A percentile compares a stretch with the other conserved stretches of the same genome.
Evolutionary conservation across 257 asterid species (phyloP).

Genomic region (Pogostemon cablin): DNA sequence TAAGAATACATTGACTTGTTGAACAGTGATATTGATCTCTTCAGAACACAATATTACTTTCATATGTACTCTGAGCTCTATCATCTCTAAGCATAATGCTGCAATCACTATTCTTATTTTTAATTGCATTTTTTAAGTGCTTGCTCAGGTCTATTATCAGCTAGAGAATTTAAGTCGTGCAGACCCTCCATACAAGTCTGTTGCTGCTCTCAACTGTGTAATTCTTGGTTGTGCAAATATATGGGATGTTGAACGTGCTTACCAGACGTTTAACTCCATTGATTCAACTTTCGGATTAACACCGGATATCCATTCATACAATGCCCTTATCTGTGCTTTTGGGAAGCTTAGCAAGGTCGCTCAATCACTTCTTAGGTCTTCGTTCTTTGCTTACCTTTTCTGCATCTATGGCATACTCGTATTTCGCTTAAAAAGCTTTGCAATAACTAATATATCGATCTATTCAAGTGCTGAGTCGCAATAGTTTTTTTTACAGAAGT

Average conservation of each 20-base stretch:
- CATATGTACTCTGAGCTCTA: neutral
- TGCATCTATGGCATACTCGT: constrained; percentile 12
- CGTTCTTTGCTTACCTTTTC: constrained; percentile 9
- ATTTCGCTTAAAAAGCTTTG: constrained; percentile 1
- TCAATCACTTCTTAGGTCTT: constrained; percentile 25
- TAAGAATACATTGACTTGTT: neutral
- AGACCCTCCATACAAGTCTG: constrained; percentile 74
- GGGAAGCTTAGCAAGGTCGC: constrained; percentile 79
- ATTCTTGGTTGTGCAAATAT: constrained; percentile 93
- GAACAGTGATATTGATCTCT: neutral
- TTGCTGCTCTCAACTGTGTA: constrained; percentile 85
- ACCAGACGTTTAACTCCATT: constrained; percentile 81
- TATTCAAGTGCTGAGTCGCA: constrained; percentile 1
- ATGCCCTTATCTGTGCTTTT: constrained; percentile 78
- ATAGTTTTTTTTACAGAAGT: constrained; percentile 8
- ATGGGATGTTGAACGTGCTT: constrained; percentile 98
- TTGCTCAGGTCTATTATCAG: constrained; percentile 88
- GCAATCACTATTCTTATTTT: constrained; percentile 26
- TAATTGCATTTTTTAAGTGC: constrained; percentile 31
- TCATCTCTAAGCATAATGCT: constrained; percentile 13
- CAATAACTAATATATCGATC: neutral
- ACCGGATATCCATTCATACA: constrained; percentile 86
- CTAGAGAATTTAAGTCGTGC: constrained; percentile 78
- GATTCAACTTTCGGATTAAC: constrained; percentile 67
- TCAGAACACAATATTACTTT: constrained; percentile 8